These are phyloP conservation scores for Seminavis robusta DNA, from an alignment of 108 stramenopile genomes.

Conservation along the genomic window DNA sequence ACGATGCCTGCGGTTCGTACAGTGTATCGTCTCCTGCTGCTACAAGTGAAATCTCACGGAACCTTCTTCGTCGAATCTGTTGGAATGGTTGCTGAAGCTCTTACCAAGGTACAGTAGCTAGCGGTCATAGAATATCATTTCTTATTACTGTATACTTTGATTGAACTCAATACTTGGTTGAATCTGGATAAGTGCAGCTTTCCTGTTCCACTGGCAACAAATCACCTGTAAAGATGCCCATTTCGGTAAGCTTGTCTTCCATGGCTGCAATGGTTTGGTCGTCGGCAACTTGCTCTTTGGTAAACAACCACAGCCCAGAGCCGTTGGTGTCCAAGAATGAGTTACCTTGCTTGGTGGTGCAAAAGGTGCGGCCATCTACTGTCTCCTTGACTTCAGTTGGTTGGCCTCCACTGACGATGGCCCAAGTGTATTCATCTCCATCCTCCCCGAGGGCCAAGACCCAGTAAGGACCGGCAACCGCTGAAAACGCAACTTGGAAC, in stretches of 20 bases:
- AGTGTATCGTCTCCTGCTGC: too few relatives aligned
- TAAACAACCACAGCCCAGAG: not conserved
- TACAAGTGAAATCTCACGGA: too few relatives aligned
- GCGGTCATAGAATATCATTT: too few relatives aligned
- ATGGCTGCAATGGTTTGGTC: not conserved
- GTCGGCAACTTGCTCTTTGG: not conserved
- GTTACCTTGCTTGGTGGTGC: too few relatives aligned
- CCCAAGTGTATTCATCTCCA: not conserved
- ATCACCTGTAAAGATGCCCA: not conserved
- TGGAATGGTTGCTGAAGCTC: too few relatives aligned
- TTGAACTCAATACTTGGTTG: too few relatives aligned
- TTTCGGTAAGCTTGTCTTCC: not conserved
- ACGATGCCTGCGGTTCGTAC: too few relatives aligned
- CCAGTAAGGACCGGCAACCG: not conserved
- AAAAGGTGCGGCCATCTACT: too few relatives aligned
- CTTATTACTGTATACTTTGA: too few relatives aligned
- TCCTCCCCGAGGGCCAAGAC: not conserved
- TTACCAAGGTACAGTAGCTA: too few relatives aligned
- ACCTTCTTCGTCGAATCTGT: too few relatives aligned
- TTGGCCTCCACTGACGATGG: not conserved
- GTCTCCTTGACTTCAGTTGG: too few relatives aligned
- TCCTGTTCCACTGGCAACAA: not conserved
- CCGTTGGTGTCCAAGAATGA: not conserved
- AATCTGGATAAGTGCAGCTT: not conserved
- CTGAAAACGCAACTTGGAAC: not conserved